A percentile compares a stretch with the other conserved stretches of the same genome.
phyloP scores from a whole-genome alignment of 805 yeast genomes.

The Saturnispora quitensis region DNA sequence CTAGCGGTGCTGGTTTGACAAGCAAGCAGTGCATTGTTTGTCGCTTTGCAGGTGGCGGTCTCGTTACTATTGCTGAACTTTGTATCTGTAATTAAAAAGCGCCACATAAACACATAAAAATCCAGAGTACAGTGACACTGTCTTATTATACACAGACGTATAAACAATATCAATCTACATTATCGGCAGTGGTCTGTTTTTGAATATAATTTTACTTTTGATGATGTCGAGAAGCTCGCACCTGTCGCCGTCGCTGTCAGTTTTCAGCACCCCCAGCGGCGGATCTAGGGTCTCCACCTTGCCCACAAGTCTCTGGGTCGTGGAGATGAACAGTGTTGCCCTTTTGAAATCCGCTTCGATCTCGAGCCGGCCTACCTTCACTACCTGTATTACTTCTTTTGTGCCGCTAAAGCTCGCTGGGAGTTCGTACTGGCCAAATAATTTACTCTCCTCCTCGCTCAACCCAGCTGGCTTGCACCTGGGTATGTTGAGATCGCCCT shows the following conservation, averaged over 20 bases:
- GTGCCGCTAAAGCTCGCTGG: slow-evolving; percentile 10
- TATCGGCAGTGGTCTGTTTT: slow-evolving; percentile 65
- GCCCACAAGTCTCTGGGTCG: slow-evolving; percentile 63
- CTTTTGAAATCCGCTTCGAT: slow-evolving; percentile 35
- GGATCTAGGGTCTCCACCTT: slow-evolving; percentile 46
- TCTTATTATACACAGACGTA: no score
- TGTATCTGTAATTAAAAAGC: no score
- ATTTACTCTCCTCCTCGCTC: slow-evolving; percentile 27
- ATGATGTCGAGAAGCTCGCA: slow-evolving; percentile 54
- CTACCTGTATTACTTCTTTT: slow-evolving; percentile 29
- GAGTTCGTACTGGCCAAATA: slow-evolving; percentile 27
- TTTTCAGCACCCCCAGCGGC: slow-evolving; percentile 54
- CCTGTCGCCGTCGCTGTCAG: slow-evolving; percentile 15
- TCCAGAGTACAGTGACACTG: no score
- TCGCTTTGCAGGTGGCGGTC: no score
- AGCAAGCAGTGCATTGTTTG: no score
- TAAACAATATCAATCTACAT: slow-evolving; percentile 41
- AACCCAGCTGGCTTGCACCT: slow-evolving; percentile 24
- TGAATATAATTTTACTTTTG: slow-evolving; percentile 49
- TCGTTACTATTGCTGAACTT: no score
- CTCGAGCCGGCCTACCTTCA: slow-evolving; percentile 37
- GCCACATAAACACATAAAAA: no score
- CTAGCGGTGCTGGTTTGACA: no score
- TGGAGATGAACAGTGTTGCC: slow-evolving; percentile 56
- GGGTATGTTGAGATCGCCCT: slow-evolving; percentile 59